Conservation (phyloP, 1,139 yeast species). For the Pichia sorboxylosa region DNA sequence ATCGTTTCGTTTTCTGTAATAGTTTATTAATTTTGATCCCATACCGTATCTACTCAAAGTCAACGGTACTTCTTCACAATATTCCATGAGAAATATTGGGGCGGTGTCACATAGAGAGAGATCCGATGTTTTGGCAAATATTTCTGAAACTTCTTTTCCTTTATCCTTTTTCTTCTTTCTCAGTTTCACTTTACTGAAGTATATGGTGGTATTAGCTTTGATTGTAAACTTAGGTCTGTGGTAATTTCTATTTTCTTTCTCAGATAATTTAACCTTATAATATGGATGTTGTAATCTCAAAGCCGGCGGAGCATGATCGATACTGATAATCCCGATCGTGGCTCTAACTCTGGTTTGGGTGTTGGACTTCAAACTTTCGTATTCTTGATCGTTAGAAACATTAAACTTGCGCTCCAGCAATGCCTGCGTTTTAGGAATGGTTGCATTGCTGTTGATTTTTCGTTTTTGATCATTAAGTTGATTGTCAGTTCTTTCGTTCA, state of each 20-base stretch:
- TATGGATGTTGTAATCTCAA: slow-evolving; percentile 79
- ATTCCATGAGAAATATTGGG: slow-evolving; percentile 68
- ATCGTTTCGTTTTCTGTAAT: slow-evolving; percentile 72
- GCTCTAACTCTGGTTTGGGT: slow-evolving; percentile 89
- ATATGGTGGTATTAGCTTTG: slow-evolving; percentile 67
- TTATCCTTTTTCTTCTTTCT: slow-evolving; percentile 85
- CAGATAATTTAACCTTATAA: slow-evolving; percentile 67
- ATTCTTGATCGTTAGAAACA: slow-evolving; percentile 79
- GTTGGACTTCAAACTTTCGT: slow-evolving; percentile 71
- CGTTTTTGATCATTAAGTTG: slow-evolving; percentile 8
- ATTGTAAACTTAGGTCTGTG: slow-evolving; percentile 71
- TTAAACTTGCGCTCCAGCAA: slow-evolving; percentile 49
- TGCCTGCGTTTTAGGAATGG: slow-evolving; percentile 40
- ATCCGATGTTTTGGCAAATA: slow-evolving; percentile 62
- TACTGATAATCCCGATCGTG: slow-evolving; percentile 79
- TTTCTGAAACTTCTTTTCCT: slow-evolving; percentile 67
- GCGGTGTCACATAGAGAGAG: slow-evolving; percentile 79
- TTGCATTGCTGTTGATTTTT: slow-evolving; percentile 19
- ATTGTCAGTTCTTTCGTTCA: slow-evolving; percentile 26
- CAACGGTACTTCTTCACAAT: slow-evolving; percentile 80
- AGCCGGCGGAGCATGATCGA: slow-evolving; percentile 90
- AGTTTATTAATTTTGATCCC: slow-evolving; percentile 90
- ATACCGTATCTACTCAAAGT: slow-evolving; percentile 84
- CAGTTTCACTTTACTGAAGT: slow-evolving; percentile 63
- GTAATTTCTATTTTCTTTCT: slow-evolving; percentile 62